Base-by-base conservation (phyloP, 73 alveolate species). In the Loxodes magnus region DNA sequence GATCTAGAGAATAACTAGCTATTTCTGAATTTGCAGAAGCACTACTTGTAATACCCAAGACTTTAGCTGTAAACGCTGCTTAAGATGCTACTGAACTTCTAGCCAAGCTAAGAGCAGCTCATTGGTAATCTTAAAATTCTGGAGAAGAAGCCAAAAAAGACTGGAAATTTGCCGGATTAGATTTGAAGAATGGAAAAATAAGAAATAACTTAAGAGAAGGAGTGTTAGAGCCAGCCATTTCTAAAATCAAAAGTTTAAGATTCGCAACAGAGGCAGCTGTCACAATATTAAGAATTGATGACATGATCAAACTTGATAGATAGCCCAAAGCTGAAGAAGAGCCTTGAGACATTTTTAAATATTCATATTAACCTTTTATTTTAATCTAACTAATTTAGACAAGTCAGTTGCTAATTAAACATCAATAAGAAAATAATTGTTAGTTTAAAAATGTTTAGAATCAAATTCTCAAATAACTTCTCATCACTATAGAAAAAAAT, bases 261-360 rank as follows among this genome's bases (percentile, higher is more conserved):
- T 87, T 87, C 64, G 98, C 98, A 7, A 92, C 96, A 46, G 98
- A 92, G 71, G 98, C 98, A 5, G 97, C 98, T 31, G 81, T 87
- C 63, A 77, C 98, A 2, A 87, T 92, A 41, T 68, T 92, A 55
- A 84, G 98, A 67, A 84, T 92, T 38, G 98, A 92, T 68, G 97
- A 92, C 75, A 62, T 87, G 80, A 92, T 92, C 44, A 87, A 88
- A 1, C 14, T 33, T n/a, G 43, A 12, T 33, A 12, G 20, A 33
- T n/a, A 33, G 43, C n/a, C n/a, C n/a, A n/a, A n/a, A n/a, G n/a
- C n/a, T n/a, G n/a, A n/a, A n/a, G n/a, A n/a, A n/a, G n/a, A n/a
- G n/a, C n/a, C n/a, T n/a, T n/a, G n/a, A n/a, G n/a, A n/a, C n/a
- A n/a, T n/a, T n/a, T n/a, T n/a, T n/a, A n/a, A n/a, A n/a, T n/a